Base-by-base conservation (phyloP, 1,139 yeast species). In the Nakaseomyces bracarensis region DNA sequence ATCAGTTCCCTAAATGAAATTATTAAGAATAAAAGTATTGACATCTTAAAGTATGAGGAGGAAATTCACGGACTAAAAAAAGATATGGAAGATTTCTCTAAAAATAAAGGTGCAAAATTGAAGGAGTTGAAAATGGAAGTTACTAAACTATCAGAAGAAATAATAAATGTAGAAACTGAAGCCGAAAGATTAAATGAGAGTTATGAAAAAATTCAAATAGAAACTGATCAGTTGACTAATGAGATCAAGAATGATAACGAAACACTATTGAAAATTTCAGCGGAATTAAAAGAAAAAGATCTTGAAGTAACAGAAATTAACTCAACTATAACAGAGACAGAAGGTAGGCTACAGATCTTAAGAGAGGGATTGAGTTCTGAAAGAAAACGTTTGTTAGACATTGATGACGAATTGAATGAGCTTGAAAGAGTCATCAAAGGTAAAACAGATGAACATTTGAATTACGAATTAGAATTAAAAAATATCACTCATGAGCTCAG, bases 71-170 rank as follows among this genome's bases (percentile, higher is more conserved):
- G 60, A 5, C 79, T 85, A 43, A 86, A 83, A 55, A 72, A 68
- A 26, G 98, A 93, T 60, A 84, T 87, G 69, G 69, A 71, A 41
- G 98, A 93, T 52, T 89, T 89, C 60, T 77, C 75, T 47, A 70
- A 68, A 43, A 84, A 93, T 60, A 89, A 87, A 52, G 86, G 89
- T 1, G 74, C 81, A 1, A 93, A 91, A 60, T 69, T 93, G 45
- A 75, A 77, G 43, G 76, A 82, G 50, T 66, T 93, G 43, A 76
- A 79, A 53, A 53, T 60, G 20, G 89, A 83, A 49, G 68, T 82
- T 10, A 56, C 58, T 2, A 57, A 63, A 22, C 62, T 80, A 0
- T 50, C 51, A 2, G 49, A 64, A 1, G 67, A 74, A 42, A 78
- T 75, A 43, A 55, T 57, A 3, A 63, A 58, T 19, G 26, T 28